phyloP scores from a whole-genome alignment of 768 basidiomycete species.

The Mycena epipterygia region DNA sequence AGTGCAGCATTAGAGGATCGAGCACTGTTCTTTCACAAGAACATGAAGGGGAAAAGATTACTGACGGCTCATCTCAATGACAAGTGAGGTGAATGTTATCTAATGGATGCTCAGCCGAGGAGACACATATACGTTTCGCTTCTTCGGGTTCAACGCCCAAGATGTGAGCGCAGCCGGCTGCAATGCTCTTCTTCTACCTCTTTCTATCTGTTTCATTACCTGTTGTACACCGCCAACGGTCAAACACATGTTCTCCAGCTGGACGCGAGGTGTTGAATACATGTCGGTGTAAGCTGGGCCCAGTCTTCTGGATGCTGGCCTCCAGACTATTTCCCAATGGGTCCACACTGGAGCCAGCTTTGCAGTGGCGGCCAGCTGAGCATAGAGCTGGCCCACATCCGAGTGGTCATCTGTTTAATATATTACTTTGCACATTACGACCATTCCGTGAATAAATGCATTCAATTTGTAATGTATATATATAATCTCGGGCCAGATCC shows the following conservation, averaged over 20 bases:
- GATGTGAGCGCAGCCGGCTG: no score
- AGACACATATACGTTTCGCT: no score
- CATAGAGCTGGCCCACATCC: background rate
- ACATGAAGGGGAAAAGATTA: no score
- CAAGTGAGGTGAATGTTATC: no score
- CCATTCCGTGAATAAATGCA: background rate
- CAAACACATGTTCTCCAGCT: background rate
- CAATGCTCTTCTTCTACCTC: no score
- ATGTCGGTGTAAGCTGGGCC: background rate
- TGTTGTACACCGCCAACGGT: constrained; percentile 13
- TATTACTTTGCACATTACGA: background rate
- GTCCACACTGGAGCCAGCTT: constrained; percentile 1
- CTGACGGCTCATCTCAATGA: no score
- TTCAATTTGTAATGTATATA: background rate
- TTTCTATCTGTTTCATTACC: no score
- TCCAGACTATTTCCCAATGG: background rate
- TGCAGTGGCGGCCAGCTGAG: background rate
- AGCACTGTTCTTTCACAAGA: no score
- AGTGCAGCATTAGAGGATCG: no score
- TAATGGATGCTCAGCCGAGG: no score
- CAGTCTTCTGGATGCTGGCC: background rate
- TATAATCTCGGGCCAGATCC: background rate
- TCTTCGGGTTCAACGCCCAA: no score
- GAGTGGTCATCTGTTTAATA: background rate
- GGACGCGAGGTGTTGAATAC: background rate